Base-by-base conservation (phyloP, 768 basidiomycete genomes). In the Cyathus striatus region DNA sequence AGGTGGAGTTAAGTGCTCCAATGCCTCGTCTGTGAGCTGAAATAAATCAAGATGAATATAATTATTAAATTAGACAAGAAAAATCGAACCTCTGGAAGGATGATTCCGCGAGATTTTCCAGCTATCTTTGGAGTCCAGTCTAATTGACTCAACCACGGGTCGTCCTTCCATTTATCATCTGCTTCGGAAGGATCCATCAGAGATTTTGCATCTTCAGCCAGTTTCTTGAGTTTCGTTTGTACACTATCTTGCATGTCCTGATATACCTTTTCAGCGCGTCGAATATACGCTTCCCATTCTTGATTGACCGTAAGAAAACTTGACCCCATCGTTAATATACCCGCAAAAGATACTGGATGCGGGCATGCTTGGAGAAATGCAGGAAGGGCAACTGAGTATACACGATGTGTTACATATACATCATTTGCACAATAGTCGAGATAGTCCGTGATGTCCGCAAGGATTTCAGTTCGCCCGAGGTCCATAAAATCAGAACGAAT, bases 91-190 rank as follows among this genome's bases (percentile, higher is more conserved):
- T 49, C 48, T 5, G 44, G 43, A 21, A 64, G 52, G 9, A 61
- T 43, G 6, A 87, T 56, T 0, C 86, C 86, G 55, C 88, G 70
- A 6, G 83, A 81, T 58, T 81, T 80, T 26, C 78, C 75, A 0
- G 79, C 81, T 5, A 75, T 69, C 61, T 98, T 97, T 1, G 90
- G 90, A 1, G 89, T 83, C 96, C 96, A 98, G 58, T 99, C 94
- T 44, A 98, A 69, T 60, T 99, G 96, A 38, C 71, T 76, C 12
- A 94, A 62, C 91, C 92, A 96, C 5, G 81, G 80, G 60, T 91
- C 86, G 2, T 73, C 69, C 57, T 72, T 76, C 86, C 82, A 91
- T 38, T 57, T 61, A 23, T 65, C 76, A 38, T 63, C 60, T 9
- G 48, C 53, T 12, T 49, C 57, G 16, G 45, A 43, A 6, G 54